These are phyloP conservation scores for Podospora pseudopauciseta DNA, from an alignment of 495 filamentous ascomycete genomes.

Conservation along the genomic window DNA sequence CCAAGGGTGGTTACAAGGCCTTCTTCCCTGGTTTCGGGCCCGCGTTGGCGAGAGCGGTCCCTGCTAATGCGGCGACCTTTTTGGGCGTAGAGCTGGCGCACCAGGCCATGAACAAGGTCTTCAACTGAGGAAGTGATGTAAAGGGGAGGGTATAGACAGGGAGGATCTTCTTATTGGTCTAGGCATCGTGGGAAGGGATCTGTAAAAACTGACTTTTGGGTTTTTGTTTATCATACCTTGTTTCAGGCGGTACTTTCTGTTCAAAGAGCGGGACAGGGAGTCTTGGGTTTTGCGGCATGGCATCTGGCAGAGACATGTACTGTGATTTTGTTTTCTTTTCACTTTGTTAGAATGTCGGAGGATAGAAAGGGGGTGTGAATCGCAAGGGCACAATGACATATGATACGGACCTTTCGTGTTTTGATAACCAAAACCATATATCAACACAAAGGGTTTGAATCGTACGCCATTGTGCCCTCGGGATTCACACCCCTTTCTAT, in stretches of 20 bases:
- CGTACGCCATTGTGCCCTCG: no score
- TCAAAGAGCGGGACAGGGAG: background rate
- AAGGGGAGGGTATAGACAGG: background rate
- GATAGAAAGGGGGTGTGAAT: no score
- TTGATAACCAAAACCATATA: no score
- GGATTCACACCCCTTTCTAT: no score
- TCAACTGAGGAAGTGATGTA: slow-evolving; percentile 29
- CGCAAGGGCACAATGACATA: no score
- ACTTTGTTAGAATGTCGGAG: background rate
- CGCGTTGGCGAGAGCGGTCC: slow-evolving; percentile 86
- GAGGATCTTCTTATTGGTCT: background rate
- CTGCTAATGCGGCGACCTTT: slow-evolving; percentile 78
- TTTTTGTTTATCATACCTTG: slow-evolving; percentile 15
- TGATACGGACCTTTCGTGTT: no score
- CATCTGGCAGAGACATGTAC: background rate
- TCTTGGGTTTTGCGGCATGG: background rate
- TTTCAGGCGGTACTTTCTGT: slow-evolving; percentile 1
- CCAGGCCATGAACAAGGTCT: slow-evolving; percentile 73
- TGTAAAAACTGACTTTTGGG: background rate
- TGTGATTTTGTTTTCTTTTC: background rate
- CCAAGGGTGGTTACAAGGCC: slow-evolving; percentile 75
- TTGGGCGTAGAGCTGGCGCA: slow-evolving; percentile 79
- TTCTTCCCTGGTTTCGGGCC: slow-evolving; percentile 98
- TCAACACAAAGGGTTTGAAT: no score
- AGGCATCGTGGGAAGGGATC: background rate